phyloP scores from a whole-genome alignment of 352 stramenopile species.

The Pythium monospermum region DNA sequence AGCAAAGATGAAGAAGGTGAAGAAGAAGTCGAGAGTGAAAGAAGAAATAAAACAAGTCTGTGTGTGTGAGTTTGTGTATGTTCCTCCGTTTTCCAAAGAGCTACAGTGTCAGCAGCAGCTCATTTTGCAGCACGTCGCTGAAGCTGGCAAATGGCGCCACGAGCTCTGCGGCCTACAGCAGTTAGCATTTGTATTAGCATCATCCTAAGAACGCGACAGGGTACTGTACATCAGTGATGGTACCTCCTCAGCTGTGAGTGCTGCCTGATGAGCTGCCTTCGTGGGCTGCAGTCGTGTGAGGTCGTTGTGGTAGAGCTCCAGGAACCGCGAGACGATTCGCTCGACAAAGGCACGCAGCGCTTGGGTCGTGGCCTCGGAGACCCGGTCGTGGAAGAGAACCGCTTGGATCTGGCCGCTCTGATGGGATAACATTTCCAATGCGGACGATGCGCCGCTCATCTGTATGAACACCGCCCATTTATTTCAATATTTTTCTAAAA shows the following conservation, averaged over 20 bases:
- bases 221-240: not conserved
- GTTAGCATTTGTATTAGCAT: not conserved
- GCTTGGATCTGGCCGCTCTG: conserved; percentile 54
- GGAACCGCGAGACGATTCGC: conserved; percentile 43
- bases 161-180: conserved; percentile 15
- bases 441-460: conserved; percentile 29
- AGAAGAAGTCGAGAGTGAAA: not conserved
- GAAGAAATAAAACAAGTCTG: too few relatives aligned
- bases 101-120: conserved; percentile 27
- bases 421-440: conserved; percentile 73
- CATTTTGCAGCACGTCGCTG: conserved; percentile 24
- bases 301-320: conserved; percentile 34
- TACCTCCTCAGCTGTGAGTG: conserved; percentile 26
- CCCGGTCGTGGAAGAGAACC: conserved; percentile 74
- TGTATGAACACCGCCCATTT: too few relatives aligned
- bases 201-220: not conserved
- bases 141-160: conserved; percentile 24
- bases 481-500: too few relatives aligned
- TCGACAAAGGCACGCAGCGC: conserved; percentile 58
- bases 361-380: conserved; percentile 36
- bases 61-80: too few relatives aligned
- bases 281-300: conserved; percentile 32
- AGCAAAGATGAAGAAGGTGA: not conserved
- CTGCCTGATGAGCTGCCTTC: conserved; percentile 34
- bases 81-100: too few relatives aligned